Percentiles rank a stretch among this genome's conserved stretches.
phyloP scores from a whole-genome alignment of 257 asterid genomes.

The Scutellaria minor region DNA sequence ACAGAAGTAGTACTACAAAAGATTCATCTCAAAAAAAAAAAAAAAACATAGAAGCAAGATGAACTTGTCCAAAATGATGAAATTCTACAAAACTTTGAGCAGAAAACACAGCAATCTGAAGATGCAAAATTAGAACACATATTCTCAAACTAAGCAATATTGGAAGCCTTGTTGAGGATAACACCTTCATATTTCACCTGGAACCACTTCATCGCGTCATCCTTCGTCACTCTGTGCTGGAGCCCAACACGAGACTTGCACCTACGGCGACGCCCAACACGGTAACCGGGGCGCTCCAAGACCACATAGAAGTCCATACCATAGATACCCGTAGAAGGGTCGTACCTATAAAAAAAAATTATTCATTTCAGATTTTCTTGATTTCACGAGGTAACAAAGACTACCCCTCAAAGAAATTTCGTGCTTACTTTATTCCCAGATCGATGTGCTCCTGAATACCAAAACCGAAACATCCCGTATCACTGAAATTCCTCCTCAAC shows the following conservation, averaged over 20 bases:
- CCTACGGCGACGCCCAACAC: slow-evolving; percentile 58
- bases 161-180: slow-evolving; percentile 53
- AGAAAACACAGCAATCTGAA: neutral
- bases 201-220: slow-evolving; percentile 56
- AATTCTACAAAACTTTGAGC: slow-evolving; percentile 41
- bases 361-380: neutral
- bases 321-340: slow-evolving; percentile 56
- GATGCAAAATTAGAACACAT: neutral
- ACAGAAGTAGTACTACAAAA: neutral
- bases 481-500: slow-evolving; percentile 53
- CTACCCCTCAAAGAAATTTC: neutral
- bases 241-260: slow-evolving; percentile 59
- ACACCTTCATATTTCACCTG: slow-evolving; percentile 56
- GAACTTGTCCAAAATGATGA: slow-evolving; percentile 23
- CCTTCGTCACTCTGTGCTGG: slow-evolving; percentile 57
- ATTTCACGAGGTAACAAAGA: neutral
- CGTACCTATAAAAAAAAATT: slow-evolving; percentile 40
- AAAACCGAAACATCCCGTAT: slow-evolving; percentile 51
- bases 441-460: slow-evolving; percentile 56
- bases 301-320: slow-evolving; percentile 57
- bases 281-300: slow-evolving; percentile 56
- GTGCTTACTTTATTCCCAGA: slow-evolving; percentile 53
- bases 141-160: slow-evolving; percentile 32
- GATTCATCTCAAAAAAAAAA: neutral
- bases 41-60: slow-evolving; percentile 21